Conservation (phyloP, 306 rosid genomes). For the Medicago truncatula region DNA sequence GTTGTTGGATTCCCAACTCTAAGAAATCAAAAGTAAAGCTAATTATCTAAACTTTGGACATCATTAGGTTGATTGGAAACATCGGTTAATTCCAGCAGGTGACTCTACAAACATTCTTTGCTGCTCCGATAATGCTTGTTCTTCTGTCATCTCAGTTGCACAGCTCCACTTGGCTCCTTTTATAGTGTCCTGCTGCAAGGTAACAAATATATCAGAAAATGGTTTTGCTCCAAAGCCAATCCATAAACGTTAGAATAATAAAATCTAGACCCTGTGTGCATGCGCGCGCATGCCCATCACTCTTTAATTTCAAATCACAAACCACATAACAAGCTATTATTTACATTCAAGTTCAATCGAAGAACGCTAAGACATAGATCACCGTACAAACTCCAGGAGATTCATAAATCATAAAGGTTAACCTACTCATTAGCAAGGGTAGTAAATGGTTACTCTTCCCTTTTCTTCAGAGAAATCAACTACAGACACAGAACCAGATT, state of each 20-base stretch:
- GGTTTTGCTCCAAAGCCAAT: background rate
- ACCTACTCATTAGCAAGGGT: background rate
- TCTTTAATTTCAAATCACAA: constrained; percentile 5
- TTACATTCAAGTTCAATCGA: constrained; percentile 6
- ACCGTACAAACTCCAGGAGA: background rate
- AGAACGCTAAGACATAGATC: constrained; percentile 1
- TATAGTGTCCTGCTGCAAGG: constrained; percentile 80
- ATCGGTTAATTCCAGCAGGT: constrained; percentile 94
- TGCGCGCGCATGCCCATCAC: background rate
- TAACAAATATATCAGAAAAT: constrained; percentile 44
- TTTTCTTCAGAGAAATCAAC: no score
- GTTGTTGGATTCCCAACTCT: no score
- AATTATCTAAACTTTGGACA: no score
- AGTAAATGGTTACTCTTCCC: no score
- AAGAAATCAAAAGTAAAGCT: no score
- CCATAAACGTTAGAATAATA: background rate
- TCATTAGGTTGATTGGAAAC: constrained; percentile 84
- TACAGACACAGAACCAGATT: no score
- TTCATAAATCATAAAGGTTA: background rate
- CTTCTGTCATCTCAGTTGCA: constrained; percentile 95
- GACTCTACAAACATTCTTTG: constrained; percentile 99
- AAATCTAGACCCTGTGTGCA: background rate
- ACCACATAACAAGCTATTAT: background rate
- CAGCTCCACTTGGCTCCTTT: constrained; percentile 89
- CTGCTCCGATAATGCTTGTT: constrained; percentile 97